Evolutionary conservation across 2,329 filamentous ascomycete genomes (phyloP).

Genomic region (Leptographium galeiforme): DNA sequence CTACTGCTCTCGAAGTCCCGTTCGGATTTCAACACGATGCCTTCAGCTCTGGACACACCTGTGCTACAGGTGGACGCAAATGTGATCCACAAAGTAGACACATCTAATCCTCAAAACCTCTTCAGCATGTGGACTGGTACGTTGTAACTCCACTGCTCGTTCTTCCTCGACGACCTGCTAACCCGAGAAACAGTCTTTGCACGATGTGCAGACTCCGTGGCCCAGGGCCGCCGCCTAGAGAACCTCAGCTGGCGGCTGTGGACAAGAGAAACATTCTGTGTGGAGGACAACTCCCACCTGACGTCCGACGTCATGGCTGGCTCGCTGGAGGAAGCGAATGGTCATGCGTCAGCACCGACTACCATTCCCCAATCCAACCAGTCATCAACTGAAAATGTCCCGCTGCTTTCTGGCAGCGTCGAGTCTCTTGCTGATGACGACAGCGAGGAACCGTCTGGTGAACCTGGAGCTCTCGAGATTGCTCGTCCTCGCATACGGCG

Average conservation of each 20-base stretch:
- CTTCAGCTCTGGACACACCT: slow-evolving; percentile 67
- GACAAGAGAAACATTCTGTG: slow-evolving; percentile 88
- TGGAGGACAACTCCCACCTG: slow-evolving; percentile 34
- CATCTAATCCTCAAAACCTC: slow-evolving; percentile 78
- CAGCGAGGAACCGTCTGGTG: slow-evolving; percentile 41
- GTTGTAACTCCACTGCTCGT: slow-evolving; percentile 19
- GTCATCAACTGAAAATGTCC: slow-evolving; percentile 39
- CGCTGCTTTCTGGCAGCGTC: slow-evolving; percentile 64
- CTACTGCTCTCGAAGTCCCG: background rate
- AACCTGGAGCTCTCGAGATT: slow-evolving; percentile 44
- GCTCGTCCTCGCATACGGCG: slow-evolving; percentile 54
- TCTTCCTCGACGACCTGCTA: background rate
- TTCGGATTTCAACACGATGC: slow-evolving; percentile 45
- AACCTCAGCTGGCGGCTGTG: slow-evolving; percentile 94
- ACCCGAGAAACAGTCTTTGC: slow-evolving; percentile 57
- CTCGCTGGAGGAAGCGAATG: slow-evolving; percentile 10
- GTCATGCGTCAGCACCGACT: slow-evolving; percentile 31
- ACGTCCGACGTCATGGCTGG: slow-evolving; percentile 6
- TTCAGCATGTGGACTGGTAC: slow-evolving; percentile 96
- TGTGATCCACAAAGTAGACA: slow-evolving; percentile 90
- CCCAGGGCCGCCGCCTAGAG: slow-evolving; percentile 82
- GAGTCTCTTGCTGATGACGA: slow-evolving; percentile 62
- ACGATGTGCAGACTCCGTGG: slow-evolving; percentile 83
- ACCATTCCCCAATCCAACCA: slow-evolving; percentile 25
- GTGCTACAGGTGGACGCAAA: slow-evolving; percentile 85